These are phyloP conservation scores for Stromatinia cepivora DNA, from an alignment of 2,329 filamentous ascomycete genomes.

Conservation along the genomic window DNA sequence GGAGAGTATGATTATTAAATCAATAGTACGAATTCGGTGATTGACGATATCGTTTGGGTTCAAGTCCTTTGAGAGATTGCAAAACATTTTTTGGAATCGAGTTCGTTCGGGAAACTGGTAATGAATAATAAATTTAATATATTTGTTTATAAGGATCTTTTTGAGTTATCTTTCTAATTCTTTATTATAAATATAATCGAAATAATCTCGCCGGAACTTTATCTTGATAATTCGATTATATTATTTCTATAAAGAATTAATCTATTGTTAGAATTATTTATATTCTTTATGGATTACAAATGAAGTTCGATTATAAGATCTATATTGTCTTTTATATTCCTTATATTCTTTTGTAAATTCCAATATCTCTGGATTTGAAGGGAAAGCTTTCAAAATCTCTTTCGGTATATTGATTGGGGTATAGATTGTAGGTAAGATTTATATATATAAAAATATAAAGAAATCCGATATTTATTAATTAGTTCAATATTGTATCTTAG, in stretches of 20 bases:
- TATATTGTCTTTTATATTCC: not conserved
- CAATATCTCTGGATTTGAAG: not conserved
- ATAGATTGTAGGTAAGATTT: not conserved
- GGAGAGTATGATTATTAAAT: slow-evolving; percentile 4
- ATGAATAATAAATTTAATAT: not conserved
- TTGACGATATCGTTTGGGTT: not conserved
- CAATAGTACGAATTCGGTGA: not conserved
- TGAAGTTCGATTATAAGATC: not conserved
- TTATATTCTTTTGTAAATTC: not conserved
- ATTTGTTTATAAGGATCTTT: not conserved
- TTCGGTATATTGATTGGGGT: not conserved
- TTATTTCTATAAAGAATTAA: slow-evolving; percentile 9
- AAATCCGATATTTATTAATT: not conserved
- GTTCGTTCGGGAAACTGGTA: slow-evolving; percentile 5
- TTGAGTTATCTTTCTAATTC: not conserved
- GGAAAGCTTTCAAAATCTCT: not conserved
- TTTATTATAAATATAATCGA: too few relatives aligned
- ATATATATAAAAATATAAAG: not conserved
- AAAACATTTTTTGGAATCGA: not conserved
- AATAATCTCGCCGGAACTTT: slow-evolving; percentile 5
- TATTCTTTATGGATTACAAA: not conserved
- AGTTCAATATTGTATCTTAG: not conserved
- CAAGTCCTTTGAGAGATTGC: not conserved
- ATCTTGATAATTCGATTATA: not conserved
- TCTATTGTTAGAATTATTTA: not conserved